These are phyloP conservation scores for Entomortierella chlamydospora DNA, from an alignment of 192 early-diverging fungal species.

Conservation along the genomic window DNA sequence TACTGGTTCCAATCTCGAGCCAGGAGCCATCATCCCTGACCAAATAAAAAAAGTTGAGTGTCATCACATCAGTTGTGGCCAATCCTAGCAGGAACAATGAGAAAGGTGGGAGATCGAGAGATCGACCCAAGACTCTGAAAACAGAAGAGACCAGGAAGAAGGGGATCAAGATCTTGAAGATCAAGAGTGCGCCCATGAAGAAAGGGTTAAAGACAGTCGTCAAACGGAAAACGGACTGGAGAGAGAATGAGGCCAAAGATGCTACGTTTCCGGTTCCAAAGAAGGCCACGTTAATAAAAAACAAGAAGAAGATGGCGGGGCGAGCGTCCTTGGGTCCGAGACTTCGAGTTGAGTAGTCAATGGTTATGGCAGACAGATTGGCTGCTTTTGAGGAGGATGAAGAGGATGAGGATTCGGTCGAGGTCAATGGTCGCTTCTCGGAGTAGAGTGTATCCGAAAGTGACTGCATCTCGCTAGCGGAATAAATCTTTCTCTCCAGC, in stretches of 20 bases:
- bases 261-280: constrained; percentile 98
- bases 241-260: constrained; percentile 84
- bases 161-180: constrained; percentile 93
- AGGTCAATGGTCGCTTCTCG: constrained; percentile 2
- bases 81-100: constrained; percentile 88
- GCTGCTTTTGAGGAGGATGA: neutral
- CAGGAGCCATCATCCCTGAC: constrained; percentile 93
- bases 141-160: constrained; percentile 92
- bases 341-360: constrained; percentile 49
- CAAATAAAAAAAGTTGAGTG: constrained; percentile 96
- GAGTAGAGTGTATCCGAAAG: constrained; percentile 30
- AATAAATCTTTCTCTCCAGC: constrained; percentile 72
- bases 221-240: constrained; percentile 90
- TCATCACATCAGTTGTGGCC: constrained; percentile 91
- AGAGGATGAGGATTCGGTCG: constrained; percentile 2
- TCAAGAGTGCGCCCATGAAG: constrained; percentile 85
- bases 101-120: constrained; percentile 85
- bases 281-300: constrained; percentile 94
- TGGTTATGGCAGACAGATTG: neutral
- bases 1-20: constrained; percentile 97
- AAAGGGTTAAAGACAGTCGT: constrained; percentile 93
- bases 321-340: constrained; percentile 69
- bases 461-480: constrained; percentile 39
- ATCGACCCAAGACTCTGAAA: constrained; percentile 81
- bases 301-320: constrained; percentile 80